Conservation (phyloP, 139 green algal genomes). For the Ulvella scutata region DNA sequence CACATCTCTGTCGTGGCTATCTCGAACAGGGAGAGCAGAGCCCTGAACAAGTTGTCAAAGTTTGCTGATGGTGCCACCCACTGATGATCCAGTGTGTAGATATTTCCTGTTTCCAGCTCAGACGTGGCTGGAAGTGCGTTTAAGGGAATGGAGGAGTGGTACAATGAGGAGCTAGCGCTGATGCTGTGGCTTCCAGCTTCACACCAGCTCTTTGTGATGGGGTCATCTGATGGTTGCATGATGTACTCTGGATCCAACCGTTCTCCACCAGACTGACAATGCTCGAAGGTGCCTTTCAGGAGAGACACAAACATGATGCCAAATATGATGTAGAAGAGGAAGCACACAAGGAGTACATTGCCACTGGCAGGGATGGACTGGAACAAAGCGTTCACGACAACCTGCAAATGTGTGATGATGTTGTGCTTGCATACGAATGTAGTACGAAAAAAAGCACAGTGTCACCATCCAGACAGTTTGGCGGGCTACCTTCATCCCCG, state of each 20-base stretch:
- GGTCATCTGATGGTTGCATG: neutral
- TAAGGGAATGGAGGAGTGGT: neutral
- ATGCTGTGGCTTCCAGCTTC: neutral
- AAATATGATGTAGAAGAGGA: conserved; percentile 59
- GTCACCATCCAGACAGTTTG: neutral
- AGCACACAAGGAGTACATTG: conserved; percentile 45
- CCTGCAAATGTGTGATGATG: conserved; percentile 9
- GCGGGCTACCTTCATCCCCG: conserved; percentile 32
- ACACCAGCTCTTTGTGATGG: neutral
- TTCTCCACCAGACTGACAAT: neutral
- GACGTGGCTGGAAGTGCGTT: neutral
- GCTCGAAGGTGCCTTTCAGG: conserved; percentile 14
- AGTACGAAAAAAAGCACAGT: too few species aligned
- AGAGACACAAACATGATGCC: conserved; percentile 47
- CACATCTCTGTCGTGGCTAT: conserved; percentile 43
- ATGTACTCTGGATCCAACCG: neutral
- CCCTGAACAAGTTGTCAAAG: conserved; percentile 41
- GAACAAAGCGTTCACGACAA: conserved; percentile 46
- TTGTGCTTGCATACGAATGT: neutral
- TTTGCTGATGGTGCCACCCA: conserved; percentile 30
- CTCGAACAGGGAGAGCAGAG: conserved; percentile 40
- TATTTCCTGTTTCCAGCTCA: neutral
- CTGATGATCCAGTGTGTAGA: conserved; percentile 9
- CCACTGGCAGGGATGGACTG: conserved; percentile 29
- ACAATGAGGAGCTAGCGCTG: neutral